phyloP scores from a whole-genome alignment of 768 basidiomycete genomes.

The Suillus occidentalis region DNA sequence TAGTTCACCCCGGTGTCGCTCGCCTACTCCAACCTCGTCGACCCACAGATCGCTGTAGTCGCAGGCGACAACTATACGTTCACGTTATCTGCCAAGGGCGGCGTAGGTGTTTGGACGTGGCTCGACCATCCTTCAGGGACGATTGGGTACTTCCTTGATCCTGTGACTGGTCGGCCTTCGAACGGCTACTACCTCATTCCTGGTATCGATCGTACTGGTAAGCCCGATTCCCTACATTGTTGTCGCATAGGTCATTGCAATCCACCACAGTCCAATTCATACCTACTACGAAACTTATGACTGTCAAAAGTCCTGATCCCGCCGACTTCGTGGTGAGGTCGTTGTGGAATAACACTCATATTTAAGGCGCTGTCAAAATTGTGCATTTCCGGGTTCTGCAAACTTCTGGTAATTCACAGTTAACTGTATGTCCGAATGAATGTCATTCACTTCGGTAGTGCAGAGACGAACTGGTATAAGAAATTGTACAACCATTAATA shows the following conservation, averaged over 20 bases:
- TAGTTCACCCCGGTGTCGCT: conserved; percentile 56
- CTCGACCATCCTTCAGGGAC: conserved; percentile 58
- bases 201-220: conserved; percentile 51
- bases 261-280: conserved; percentile 40
- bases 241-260: not conserved
- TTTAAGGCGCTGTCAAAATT: conserved; percentile 8
- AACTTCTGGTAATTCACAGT: not conserved
- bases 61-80: conserved; percentile 40
- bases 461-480: conserved; percentile 1
- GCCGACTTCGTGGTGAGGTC: conserved; percentile 51
- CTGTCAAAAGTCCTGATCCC: conserved; percentile 36
- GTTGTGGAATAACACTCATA: conserved; percentile 54
- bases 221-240: conserved; percentile 14
- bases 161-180: conserved; percentile 37
- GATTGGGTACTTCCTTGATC: conserved; percentile 52
- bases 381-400: not conserved
- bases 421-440: not conserved
- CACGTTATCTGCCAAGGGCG: conserved; percentile 50
- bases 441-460: not conserved
- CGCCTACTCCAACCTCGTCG: conserved; percentile 44
- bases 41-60: conserved; percentile 46
- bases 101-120: conserved; percentile 60
- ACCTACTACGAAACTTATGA: conserved; percentile 40
- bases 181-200: conserved; percentile 61
- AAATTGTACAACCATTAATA: conserved; percentile 6